Evolutionary conservation across 1,284 basidiomycete genomes (phyloP).

Genomic region (Tranzscheliella williamsii): DNA sequence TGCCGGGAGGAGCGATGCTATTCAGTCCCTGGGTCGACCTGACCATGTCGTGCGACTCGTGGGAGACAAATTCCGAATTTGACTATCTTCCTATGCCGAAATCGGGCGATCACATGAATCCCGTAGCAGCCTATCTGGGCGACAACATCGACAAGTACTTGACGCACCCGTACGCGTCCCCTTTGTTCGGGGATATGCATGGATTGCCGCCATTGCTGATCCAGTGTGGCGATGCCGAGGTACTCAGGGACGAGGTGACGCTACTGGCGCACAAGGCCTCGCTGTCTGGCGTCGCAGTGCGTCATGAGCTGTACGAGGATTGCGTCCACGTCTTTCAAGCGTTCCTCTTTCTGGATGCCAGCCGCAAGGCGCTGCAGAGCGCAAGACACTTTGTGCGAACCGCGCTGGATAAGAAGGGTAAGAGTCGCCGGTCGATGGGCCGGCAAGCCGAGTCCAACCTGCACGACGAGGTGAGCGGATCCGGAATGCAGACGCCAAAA

Average conservation of each 20-base stretch:
- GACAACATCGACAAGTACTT: slow-evolving; percentile 78
- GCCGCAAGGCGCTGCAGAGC: slow-evolving; percentile 59
- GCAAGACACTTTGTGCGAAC: slow-evolving; percentile 60
- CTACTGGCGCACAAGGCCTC: slow-evolving; percentile 93
- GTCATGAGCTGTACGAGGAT: slow-evolving; percentile 91
- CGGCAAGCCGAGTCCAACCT: slow-evolving; percentile 66
- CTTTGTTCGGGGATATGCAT: slow-evolving; percentile 84
- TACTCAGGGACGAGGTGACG: slow-evolving; percentile 86
- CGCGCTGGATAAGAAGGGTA: slow-evolving; percentile 51
- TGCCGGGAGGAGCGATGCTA: slow-evolving; percentile 58
- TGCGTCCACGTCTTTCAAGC: slow-evolving; percentile 66
- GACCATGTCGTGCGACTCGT: slow-evolving; percentile 93
- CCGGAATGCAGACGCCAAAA: slow-evolving; percentile 37
- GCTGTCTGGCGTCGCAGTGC: slow-evolving; percentile 81
- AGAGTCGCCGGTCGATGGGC: slow-evolving; percentile 60
- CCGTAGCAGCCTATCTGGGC: slow-evolving; percentile 88
- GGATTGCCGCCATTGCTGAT: slow-evolving; percentile 88
- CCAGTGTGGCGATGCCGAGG: slow-evolving; percentile 91
- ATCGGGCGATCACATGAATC: slow-evolving; percentile 86
- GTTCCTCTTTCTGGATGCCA: slow-evolving; percentile 59
- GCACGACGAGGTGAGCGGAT: slow-evolving; percentile 48
- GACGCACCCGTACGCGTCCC: slow-evolving; percentile 87
- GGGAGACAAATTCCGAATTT: slow-evolving; percentile 82
- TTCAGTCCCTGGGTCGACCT: slow-evolving; percentile 67
- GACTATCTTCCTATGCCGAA: slow-evolving; percentile 62